These are phyloP conservation scores for Uronychia setigera DNA, from an alignment of 73 alveolate genomes.

Conservation along the genomic window DNA sequence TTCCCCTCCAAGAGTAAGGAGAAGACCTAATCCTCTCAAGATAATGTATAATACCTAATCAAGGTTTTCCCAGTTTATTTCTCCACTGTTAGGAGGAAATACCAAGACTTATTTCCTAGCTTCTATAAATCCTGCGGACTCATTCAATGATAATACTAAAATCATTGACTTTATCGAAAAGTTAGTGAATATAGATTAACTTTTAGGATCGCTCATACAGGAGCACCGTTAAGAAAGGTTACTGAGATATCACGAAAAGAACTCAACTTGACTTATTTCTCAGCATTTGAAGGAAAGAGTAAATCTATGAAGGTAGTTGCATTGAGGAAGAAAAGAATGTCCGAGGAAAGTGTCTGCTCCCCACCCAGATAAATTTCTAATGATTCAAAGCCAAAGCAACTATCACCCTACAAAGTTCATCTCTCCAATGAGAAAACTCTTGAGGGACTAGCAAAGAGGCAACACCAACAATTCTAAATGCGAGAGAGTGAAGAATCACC, in stretches of 20 bases:
- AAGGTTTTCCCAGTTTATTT: not conserved
- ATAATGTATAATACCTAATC: not conserved
- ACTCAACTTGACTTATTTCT: not conserved
- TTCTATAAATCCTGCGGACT: not conserved
- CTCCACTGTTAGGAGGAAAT: not conserved
- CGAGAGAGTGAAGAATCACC: not conserved
- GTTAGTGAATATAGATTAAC: not conserved
- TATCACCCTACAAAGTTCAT: not conserved
- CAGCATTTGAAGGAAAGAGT: not conserved
- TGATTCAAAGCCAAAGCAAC: not conserved
- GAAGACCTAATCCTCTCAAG: not conserved
- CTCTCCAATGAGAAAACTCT: not conserved
- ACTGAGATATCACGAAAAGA: not conserved
- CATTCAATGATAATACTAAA: not conserved
- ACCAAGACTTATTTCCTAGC: not conserved
- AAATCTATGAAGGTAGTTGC: not conserved
- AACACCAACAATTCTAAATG: not conserved
- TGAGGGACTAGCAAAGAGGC: not conserved
- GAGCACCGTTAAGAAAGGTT: not conserved
- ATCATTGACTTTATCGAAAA: not conserved
- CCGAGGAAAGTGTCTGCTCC: not conserved
- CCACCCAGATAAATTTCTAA: not conserved
- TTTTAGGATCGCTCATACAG: not conserved
- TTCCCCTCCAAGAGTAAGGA: not conserved
- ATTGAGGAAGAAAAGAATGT: not conserved